Conservation (phyloP, 441 rosid genomes). For the Monsonia emarginata region DNA sequence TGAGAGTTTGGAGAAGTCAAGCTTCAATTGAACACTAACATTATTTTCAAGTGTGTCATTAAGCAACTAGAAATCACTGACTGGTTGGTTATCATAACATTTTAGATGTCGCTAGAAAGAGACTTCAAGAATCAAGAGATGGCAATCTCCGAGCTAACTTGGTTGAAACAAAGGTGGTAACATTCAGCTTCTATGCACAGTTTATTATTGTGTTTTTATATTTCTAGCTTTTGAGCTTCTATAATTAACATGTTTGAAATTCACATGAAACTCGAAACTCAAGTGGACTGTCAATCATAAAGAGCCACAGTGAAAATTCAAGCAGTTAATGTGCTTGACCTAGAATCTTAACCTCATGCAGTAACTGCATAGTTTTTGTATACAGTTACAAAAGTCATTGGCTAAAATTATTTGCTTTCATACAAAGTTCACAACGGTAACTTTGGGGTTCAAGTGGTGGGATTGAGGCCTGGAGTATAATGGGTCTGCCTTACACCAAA, state of each 20-base stretch:
- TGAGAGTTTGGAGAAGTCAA: not conserved
- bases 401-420: not conserved
- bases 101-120: not conserved
- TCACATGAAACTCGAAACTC: no score
- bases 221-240: not conserved
- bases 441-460: no score
- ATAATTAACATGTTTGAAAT: no score
- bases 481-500: no score
- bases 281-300: not conserved
- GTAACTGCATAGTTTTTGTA: no score
- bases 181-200: not conserved
- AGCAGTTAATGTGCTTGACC: not conserved
- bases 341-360: not conserved
- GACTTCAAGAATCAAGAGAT: not conserved
- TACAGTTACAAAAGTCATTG: not conserved
- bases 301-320: not conserved
- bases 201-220: no score
- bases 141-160: not conserved
- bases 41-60: not conserved
- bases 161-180: not conserved
- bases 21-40: not conserved
- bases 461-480: no score
- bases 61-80: not conserved
- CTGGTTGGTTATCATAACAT: not conserved
- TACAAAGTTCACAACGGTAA: not conserved